Base-by-base conservation (phyloP, 352 stramenopile species). In the Globisporangium cederbergense region DNA sequence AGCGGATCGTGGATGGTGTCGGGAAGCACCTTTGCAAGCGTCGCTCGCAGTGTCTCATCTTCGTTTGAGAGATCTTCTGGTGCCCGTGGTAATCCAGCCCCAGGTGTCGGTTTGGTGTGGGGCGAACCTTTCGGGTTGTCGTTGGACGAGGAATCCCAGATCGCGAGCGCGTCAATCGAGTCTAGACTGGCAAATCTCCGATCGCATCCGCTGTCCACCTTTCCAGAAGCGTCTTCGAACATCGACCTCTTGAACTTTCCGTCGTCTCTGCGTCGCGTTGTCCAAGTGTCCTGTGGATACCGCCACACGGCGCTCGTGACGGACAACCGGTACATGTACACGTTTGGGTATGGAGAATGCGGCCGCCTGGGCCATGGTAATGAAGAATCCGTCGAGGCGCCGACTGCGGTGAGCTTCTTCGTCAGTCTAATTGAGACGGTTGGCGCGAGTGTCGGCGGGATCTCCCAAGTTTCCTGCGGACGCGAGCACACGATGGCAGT, bases 401-500 rank as follows among this genome's bases (percentile, higher is more conserved):
- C 86, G 0, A 78, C 66, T 49, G 52, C 61, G 2, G 80, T 95
- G 5, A 66, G 66, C 9, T 93, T 82, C 58, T 92, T 95, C 50
- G 20, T 68, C 10, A 81, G 75, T 56, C 64, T 83, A 14, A 79
- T 81, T 28, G 65, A 75, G 20, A 58, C 77, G 6, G 72, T 81
- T 28, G 71, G 77, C 3, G 59, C 72, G 1, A 32, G 49, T 38
- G 46, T 83, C 11, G 78, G 66, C 6, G 74, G 84, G 6, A 72
- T 89, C 52, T 47, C 65, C 8, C 73, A 78, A 28, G 80, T 91
- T 0, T 77, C 86, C 0, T 97, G 89, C 59, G 89, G 89, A 11
- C 85, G 88, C 18, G 88, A 97, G 56, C 89, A 97, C 58, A 96
- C 89, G 7, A 91, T 97, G 79, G 79, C 76, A 14, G 85, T 93